Base-by-base conservation (phyloP, 106 monocot genomes). In the Allium fistulosum region DNA sequence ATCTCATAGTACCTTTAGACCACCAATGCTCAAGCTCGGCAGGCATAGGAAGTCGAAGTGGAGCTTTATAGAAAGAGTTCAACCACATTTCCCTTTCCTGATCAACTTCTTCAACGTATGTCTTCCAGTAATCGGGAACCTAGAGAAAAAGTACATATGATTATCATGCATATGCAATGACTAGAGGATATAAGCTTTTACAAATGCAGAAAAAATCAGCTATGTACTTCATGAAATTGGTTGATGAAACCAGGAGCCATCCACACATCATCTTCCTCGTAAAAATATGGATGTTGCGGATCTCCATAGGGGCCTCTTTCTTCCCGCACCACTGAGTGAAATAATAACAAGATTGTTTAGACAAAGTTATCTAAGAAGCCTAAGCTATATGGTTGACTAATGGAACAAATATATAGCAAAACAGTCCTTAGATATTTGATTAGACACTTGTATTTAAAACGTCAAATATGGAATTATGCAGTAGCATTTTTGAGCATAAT, bases 21-120 rank as follows among this genome's bases (percentile, higher is more conserved):
- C 92, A 87, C 92, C 87, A 92, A 78, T 87, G 81, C 72, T 87
- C 87, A 67, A 92, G 92, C 73, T 92, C 92, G 22, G 92, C 87
- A 69, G 92, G 92, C 92, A 92, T 87, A 26, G 87, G 92, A 66
- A 92, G 75, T 69, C 92, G 75, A 52, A 92, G 61, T 71, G 87
- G 92, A 52, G 92, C 71, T 76, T 87, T 92, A 49, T 92, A 80
- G 62, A 92, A 92, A 71, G 92, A 92, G 69, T 85, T 87, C 49
- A 92, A 78, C 92, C 87, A 87, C 87, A 87, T 78, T 61, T 92
- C 87, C 58, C 92, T 87, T 80, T 92, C 92, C 67, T 87, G 77
- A 66, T 92, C 92, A 76, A 92, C 84, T 63, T 92, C 92, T 85
- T 92, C 57, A 22, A 74, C 82, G 78, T 92, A 92, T 51, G 78